Conservation (phyloP, 2,329 filamentous ascomycete genomes). For the Calonectria hawksworthii region DNA sequence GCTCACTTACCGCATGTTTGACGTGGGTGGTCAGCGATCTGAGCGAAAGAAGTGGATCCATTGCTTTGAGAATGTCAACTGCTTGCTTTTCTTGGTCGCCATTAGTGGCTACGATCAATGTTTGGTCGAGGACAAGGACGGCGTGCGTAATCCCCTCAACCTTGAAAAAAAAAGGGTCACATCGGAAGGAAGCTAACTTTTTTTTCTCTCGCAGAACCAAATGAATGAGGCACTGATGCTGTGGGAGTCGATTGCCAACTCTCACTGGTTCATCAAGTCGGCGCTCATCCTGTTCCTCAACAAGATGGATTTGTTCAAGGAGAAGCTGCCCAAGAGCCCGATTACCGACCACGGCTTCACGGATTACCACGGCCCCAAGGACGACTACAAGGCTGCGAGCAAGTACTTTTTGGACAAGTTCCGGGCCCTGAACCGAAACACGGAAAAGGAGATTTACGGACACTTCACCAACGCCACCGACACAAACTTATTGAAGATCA, state of each 20-base stretch:
- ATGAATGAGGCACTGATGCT: conserved; percentile 92
- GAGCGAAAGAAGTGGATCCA: conserved; percentile 99
- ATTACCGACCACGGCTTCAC: conserved; percentile 82
- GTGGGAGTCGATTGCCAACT: conserved; percentile 88
- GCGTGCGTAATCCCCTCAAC: conserved; percentile 69
- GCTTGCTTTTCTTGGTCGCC: conserved; percentile 91
- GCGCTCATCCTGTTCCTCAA: conserved; percentile 88
- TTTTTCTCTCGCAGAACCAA: conserved; percentile 75
- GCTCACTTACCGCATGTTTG: conserved; percentile 96
- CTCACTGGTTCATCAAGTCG: conserved; percentile 87
- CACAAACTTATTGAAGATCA: conserved; percentile 85
- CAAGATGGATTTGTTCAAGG: conserved; percentile 89
- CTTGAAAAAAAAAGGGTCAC: neutral
- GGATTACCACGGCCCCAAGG: conserved; percentile 80
- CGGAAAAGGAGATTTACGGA: conserved; percentile 74
- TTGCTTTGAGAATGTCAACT: conserved; percentile 95
- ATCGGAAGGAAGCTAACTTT: conserved; percentile 17
- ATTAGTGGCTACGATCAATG: conserved; percentile 98
- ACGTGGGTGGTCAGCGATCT: conserved; percentile 91
- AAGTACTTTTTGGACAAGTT: conserved; percentile 90
- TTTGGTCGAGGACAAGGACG: conserved; percentile 95
- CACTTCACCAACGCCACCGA: conserved; percentile 75
- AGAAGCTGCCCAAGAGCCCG: conserved; percentile 79
- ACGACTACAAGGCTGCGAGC: conserved; percentile 80
- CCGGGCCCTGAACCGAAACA: conserved; percentile 79